Evolutionary conservation across 352 stramenopile species (phyloP).

Genomic region (Globisporangium nodosum): DNA sequence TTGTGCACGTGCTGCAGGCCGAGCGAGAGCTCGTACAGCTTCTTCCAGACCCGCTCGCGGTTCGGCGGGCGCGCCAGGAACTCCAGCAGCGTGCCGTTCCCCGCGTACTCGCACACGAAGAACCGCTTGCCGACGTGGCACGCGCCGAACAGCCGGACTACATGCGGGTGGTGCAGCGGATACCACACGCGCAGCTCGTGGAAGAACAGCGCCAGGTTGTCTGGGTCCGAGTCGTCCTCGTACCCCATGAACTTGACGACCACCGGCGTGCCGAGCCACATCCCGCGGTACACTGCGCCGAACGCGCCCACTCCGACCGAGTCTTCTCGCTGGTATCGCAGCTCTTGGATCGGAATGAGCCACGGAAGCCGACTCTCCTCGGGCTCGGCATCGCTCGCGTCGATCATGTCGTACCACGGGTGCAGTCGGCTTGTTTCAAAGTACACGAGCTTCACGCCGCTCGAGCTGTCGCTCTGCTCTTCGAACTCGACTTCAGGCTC

Average conservation of each 20-base stretch:
- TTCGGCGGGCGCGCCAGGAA: not conserved
- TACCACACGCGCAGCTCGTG: slow-evolving; percentile 7
- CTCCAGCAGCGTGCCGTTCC: not conserved
- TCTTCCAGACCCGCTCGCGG: slow-evolving; percentile 1
- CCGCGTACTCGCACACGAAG: slow-evolving; percentile 5
- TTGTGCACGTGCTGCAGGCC: slow-evolving; percentile 6
- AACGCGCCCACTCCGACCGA: not conserved
- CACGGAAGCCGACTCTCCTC: not conserved
- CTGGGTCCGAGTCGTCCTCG: not conserved
- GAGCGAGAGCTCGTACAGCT: slow-evolving; percentile 8
- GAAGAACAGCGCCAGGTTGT: not conserved
- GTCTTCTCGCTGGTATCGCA: not conserved
- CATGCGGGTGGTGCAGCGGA: slow-evolving; percentile 6
- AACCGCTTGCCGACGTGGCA: not conserved
- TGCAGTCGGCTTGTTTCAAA: not conserved
- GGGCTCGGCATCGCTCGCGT: not conserved
- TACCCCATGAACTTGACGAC: slow-evolving; percentile 4
- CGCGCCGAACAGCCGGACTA: slow-evolving; percentile 3
- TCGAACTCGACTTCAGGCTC: not conserved
- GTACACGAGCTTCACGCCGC: not conserved
- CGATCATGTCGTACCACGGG: not conserved
- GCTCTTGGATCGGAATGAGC: not conserved
- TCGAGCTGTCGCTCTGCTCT: not conserved
- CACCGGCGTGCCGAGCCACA: not conserved
- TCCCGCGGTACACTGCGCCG: not conserved